Conservation (phyloP, 2,329 filamentous ascomycete species). For the Aspergillus quadricinctus region DNA sequence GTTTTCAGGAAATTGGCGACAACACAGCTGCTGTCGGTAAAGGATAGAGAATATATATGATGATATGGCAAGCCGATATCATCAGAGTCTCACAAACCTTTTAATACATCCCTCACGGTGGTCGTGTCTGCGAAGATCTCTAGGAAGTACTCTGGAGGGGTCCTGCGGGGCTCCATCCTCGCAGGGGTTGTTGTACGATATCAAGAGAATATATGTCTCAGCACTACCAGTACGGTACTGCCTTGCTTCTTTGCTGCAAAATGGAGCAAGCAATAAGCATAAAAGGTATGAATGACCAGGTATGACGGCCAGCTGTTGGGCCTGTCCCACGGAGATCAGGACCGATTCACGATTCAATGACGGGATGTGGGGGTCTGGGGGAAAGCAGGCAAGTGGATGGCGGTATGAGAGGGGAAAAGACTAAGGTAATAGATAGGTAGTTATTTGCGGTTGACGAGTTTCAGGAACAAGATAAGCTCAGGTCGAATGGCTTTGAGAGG, state of each 20-base stretch:
- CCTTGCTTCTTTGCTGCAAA: background rate
- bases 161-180: constrained; percentile 58
- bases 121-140: constrained; percentile 89
- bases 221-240: background rate
- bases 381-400: constrained; percentile 1
- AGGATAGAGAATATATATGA: background rate
- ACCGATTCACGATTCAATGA: constrained; percentile 10
- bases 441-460: background rate
- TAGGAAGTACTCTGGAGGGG: constrained; percentile 82
- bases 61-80: background rate
- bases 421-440: constrained; percentile 1
- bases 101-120: constrained; percentile 86
- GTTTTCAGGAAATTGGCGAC: background rate
- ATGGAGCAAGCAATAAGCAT: background rate
- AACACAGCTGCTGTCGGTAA: background rate
- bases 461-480: background rate
- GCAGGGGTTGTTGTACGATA: constrained; percentile 5
- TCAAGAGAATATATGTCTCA: background rate
- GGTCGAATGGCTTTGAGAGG: background rate
- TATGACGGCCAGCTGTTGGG: constrained; percentile 12
- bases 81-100: constrained; percentile 55
- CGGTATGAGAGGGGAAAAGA: constrained; percentile 1
- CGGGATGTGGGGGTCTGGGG: constrained; percentile 3
- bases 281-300: constrained; percentile 10
- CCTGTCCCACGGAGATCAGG: constrained; percentile 9